Evolutionary conservation across 768 basidiomycete species (phyloP).

Genomic region (Amanita pallidorosea): DNA sequence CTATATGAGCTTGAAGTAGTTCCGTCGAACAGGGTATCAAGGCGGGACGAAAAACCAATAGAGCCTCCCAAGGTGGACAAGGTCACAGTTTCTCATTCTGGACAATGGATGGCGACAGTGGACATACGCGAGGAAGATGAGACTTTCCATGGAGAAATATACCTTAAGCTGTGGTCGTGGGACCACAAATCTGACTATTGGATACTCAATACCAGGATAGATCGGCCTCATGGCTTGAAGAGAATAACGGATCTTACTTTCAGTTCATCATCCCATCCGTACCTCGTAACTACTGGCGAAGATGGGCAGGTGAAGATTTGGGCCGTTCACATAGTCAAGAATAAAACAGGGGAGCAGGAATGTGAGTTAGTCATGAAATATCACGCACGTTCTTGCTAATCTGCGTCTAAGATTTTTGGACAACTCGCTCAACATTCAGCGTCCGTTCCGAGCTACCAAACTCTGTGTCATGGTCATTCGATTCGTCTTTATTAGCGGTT

Average conservation of each 20-base stretch:
- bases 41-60: slow-evolving; percentile 65
- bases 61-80: slow-evolving; percentile 70
- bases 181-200: slow-evolving; percentile 48
- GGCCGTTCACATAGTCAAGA: slow-evolving; percentile 42
- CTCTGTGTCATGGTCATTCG: slow-evolving; percentile 69
- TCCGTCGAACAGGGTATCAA: slow-evolving; percentile 84
- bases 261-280: slow-evolving; percentile 35
- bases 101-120: slow-evolving; percentile 87
- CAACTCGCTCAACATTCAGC: slow-evolving; percentile 58
- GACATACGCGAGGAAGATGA: slow-evolving; percentile 66
- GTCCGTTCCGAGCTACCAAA: slow-evolving; percentile 62
- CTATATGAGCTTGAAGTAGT: slow-evolving; percentile 86
- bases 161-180: slow-evolving; percentile 91
- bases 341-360: slow-evolving; percentile 38
- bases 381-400: slow-evolving; percentile 2
- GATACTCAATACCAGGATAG: slow-evolving; percentile 81
- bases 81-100: slow-evolving; percentile 52
- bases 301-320: slow-evolving; percentile 78
- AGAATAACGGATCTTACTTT: slow-evolving; percentile 61
- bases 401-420: slow-evolving; percentile 55
- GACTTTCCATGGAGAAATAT: slow-evolving; percentile 54
- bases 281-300: slow-evolving; percentile 64
- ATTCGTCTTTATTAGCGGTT: slow-evolving; percentile 78
- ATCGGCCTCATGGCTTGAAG: slow-evolving; percentile 69
- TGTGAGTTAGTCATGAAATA: slow-evolving; percentile 25